Evolutionary conservation across 768 basidiomycete genomes (phyloP), one percentile per base, ranked within the genome.

Genomic region (Asterophora parasitica): DNA sequence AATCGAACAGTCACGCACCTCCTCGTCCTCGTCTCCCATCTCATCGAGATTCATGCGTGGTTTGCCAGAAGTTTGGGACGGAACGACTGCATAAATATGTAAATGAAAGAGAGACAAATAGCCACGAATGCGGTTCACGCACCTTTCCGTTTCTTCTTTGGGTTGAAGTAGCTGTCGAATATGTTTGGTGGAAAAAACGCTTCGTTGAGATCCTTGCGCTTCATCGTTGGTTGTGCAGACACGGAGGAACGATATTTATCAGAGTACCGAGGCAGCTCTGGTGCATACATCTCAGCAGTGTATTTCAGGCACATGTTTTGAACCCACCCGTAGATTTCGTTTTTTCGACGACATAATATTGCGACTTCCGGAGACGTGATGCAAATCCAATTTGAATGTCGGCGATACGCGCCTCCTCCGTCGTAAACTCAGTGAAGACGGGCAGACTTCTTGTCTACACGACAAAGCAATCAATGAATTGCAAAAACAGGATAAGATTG

Each of bases 121-220:
- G 33, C 8, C 8, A 9, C 4, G n/a, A 12, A 11, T 23, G 23
- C 6, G 23, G 23, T 23, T 6, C 44, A 23, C 48, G 33, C 58
- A 76, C 81, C 56, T 70, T 77, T 82, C 53, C 74, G 75, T 62
- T 76, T 87, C 56, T 79, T 78, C 59, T 71, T 81, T 2, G 85
- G 83, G 60, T 88, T 86, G 66, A 92, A 92, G 61, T 88, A 87
- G 8, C 74, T 74, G 33, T 90, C 87, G 47, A 89, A 83, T 37
- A 92, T 75, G 33, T 82, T 83, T 11, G 72, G 61, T 4, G 90
- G 90, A 56, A 92, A 92, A 70, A 88, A 91, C 0, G 84, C 77
- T 46, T 77, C 75, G 51, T 90, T 78, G 3, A 92, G 67, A 20
- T 88, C 82, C 54, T 76, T 81, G 42, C 80, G 75, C 61, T 83